Base-by-base conservation (phyloP, 2,329 filamentous ascomycete genomes). In the Beauveria asiatica region DNA sequence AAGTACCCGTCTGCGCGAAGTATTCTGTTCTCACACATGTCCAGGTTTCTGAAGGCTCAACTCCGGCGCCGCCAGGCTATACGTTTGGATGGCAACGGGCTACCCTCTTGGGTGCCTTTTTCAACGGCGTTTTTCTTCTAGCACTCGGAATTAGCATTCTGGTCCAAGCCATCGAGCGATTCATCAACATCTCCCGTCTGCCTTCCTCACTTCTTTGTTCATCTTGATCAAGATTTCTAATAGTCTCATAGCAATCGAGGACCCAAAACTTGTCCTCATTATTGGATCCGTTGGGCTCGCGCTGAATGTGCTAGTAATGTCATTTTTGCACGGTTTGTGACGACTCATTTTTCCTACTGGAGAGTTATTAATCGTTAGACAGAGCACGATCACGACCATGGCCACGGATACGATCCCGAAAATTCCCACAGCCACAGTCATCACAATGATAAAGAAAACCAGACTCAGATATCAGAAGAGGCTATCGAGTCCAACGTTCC, bases 41-140 rank as follows among this genome's bases (percentile, higher is more conserved):
- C 17, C 49, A 86, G 85, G 72, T 86, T 61, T 79, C 85, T 21
- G 80, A 87, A 64, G 74, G 78, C 46, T 74, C 76, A 49, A 73
- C 64, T 21, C 64, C 80, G 5, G 81, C 81, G 1, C 86, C 86
- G 0, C 76, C 81, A 49, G 56, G 65, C 25, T 70, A 67, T 33
- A 74, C 87, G 0, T 92, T 89, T 65, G 88, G 88, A n/a, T 92
- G 87, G 88, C 85, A 89, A 60, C 80, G 89, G 37, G 87, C 88
- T 17, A 81, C 83, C n/a, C 71, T 91, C 1, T 76, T 92, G 0
- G 88, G 88, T 5, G 87, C 87, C 23, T 92, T 92, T 71, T 92
- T 92, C 78, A 92, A 92, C 67, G 88, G 88, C 16, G 84, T 86
- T 1, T 89, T 92, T 61, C 78, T 92, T 1, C 72, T 91, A 17